Conservation (phyloP, 1,139 yeast species). For the Lodderomyces parapsilosis region DNA sequence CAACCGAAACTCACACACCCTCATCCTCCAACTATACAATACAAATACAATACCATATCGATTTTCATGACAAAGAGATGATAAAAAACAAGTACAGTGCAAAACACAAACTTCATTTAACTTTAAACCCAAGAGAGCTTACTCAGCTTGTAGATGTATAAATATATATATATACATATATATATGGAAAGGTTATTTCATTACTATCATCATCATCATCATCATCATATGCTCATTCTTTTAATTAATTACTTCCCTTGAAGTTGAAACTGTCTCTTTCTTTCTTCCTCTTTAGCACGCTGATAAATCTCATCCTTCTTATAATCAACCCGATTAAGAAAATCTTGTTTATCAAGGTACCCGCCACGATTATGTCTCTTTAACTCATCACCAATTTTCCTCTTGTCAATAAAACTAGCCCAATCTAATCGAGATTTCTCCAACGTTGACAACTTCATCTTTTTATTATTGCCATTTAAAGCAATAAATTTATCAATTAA, state of each 20-base stretch:
- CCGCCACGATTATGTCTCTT: constrained; percentile 72
- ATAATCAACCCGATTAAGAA: constrained; percentile 72
- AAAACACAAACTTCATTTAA: no score
- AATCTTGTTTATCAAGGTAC: constrained; percentile 87
- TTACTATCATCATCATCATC: no score
- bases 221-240: no score
- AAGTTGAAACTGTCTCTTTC: constrained; percentile 13
- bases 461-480: constrained; percentile 31
- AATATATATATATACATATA: no score
- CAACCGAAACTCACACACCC: no score
- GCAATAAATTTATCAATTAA: constrained; percentile 60
- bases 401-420: constrained; percentile 90
- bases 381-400: constrained; percentile 81
- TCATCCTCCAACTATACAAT: no score
- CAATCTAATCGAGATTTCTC: constrained; percentile 94
- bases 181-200: no score
- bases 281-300: constrained; percentile 49
- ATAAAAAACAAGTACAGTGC: no score
- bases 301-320: constrained; percentile 64
- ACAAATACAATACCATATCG: no score
- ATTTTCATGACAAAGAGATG: no score
- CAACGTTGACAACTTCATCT: constrained; percentile 71
- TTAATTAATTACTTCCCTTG: constrained; percentile 3
- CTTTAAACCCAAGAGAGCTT: no score
- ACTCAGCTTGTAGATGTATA: no score